phyloP scores from a whole-genome alignment of 345 rosid species.

The Aethionema arabicum region DNA sequence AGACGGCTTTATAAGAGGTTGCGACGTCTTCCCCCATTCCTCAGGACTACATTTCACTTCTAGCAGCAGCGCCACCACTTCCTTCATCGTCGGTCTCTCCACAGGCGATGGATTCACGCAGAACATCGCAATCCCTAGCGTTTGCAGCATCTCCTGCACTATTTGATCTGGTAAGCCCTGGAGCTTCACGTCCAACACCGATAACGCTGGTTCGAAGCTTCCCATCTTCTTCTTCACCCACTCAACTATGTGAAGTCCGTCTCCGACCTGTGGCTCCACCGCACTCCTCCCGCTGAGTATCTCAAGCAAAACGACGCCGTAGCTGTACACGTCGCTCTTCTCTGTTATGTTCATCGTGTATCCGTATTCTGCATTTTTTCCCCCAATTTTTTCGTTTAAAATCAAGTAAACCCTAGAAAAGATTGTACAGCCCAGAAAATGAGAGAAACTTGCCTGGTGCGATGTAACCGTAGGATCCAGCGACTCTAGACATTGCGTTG shows the following conservation, averaged over 20 bases:
- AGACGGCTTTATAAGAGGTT: slow-evolving; percentile 84
- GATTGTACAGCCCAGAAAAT: background rate
- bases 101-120: slow-evolving; percentile 87
- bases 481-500: slow-evolving; percentile 78
- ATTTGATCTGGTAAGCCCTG: slow-evolving; percentile 86
- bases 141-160: slow-evolving; percentile 95
- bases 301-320: slow-evolving; percentile 88
- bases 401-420: background rate
- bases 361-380: slow-evolving; percentile 70
- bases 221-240: slow-evolving; percentile 99
- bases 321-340: slow-evolving; percentile 93
- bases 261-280: slow-evolving; percentile 61
- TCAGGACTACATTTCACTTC: slow-evolving; percentile 91
- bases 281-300: slow-evolving; percentile 87
- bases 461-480: slow-evolving; percentile 92
- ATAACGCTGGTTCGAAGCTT: slow-evolving; percentile 80
- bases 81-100: slow-evolving; percentile 93
- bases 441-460: slow-evolving; percentile 72
- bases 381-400: background rate
- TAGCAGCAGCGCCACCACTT: slow-evolving; percentile 82
- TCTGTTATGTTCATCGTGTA: slow-evolving; percentile 94
- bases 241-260: slow-evolving; percentile 85
- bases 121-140: slow-evolving; percentile 90
- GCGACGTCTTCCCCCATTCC: slow-evolving; percentile 89
- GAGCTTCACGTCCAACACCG: slow-evolving; percentile 72